phyloP scores from a whole-genome alignment of 2,329 filamentous ascomycete genomes.

The Teratosphaeria nubilosa region DNA sequence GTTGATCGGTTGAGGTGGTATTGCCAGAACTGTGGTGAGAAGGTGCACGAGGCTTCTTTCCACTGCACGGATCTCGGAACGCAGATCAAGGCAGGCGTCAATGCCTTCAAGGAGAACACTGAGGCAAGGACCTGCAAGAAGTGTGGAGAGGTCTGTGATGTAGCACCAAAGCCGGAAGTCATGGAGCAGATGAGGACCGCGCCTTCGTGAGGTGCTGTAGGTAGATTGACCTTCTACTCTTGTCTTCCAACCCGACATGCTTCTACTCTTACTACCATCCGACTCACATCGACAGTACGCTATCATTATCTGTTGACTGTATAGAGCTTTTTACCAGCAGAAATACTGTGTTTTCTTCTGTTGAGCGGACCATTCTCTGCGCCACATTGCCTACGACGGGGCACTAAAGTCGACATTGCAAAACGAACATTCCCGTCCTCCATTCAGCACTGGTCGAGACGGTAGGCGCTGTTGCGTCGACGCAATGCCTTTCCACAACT shows the following conservation, averaged over 20 bases:
- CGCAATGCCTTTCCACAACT: background rate
- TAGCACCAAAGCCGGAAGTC: constrained; percentile 43
- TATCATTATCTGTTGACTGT: background rate
- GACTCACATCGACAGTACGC: background rate
- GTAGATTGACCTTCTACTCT: background rate
- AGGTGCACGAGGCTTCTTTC: constrained; percentile 81
- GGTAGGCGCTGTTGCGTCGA: background rate
- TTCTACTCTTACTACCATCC: background rate
- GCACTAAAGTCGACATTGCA: background rate
- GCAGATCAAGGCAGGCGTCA: constrained; percentile 87
- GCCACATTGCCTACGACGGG: background rate
- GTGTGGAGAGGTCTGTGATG: constrained; percentile 69
- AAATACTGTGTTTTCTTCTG: background rate
- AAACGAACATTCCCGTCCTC: background rate
- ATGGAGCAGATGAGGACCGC: constrained; percentile 17
- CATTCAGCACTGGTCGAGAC: background rate
- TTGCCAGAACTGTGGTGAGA: constrained; percentile 57
- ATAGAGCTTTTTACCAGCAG: background rate
- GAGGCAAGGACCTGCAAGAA: constrained; percentile 62
- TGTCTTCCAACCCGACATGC: background rate
- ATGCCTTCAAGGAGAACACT: constrained; percentile 63
- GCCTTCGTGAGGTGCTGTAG: background rate
- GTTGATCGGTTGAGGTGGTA: constrained; percentile 86
- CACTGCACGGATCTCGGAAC: constrained; percentile 83
- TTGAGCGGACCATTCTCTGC: background rate